Evolutionary conservation across 768 basidiomycete species (phyloP).

Genomic region (Chlorophyllum brunneum): DNA sequence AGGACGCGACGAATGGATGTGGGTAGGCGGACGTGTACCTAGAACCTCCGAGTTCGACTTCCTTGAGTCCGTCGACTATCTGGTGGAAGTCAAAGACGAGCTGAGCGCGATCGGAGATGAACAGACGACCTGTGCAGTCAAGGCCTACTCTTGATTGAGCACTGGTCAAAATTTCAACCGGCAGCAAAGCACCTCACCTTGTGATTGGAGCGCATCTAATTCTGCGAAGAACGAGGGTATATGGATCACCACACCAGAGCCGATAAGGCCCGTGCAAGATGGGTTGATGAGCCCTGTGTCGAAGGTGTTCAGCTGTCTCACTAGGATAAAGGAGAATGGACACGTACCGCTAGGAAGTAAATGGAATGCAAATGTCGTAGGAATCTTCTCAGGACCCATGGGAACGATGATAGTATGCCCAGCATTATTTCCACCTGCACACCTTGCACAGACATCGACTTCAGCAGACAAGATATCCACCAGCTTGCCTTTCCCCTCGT

Average conservation of each 20-base stretch:
- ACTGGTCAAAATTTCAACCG: neutral
- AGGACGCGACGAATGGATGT: conserved; percentile 7
- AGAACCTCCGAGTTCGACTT: conserved; percentile 91
- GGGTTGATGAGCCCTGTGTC: conserved; percentile 78
- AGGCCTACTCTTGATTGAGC: conserved; percentile 59
- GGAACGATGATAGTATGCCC: conserved; percentile 96
- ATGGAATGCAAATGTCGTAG: conserved; percentile 91
- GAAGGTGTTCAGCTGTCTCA: conserved; percentile 4
- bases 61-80: conserved; percentile 98
- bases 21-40: conserved; percentile 38
- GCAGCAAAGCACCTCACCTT: conserved; percentile 50
- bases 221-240: conserved; percentile 93
- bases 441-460: conserved; percentile 89
- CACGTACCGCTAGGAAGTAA: conserved; percentile 83
- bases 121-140: conserved; percentile 76
- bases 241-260: conserved; percentile 94
- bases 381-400: conserved; percentile 51
- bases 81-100: conserved; percentile 99
- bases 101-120: conserved; percentile 94
- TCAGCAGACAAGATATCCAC: conserved; percentile 93
- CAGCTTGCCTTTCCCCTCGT: conserved; percentile 93
- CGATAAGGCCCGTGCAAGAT: conserved; percentile 81
- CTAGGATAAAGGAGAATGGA: neutral
- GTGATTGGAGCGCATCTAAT: conserved; percentile 76
- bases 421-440: conserved; percentile 98